These are phyloP conservation scores for Avena atlantica DNA, from an alignment of 176 grass and related monocot species.

Conservation along the genomic window DNA sequence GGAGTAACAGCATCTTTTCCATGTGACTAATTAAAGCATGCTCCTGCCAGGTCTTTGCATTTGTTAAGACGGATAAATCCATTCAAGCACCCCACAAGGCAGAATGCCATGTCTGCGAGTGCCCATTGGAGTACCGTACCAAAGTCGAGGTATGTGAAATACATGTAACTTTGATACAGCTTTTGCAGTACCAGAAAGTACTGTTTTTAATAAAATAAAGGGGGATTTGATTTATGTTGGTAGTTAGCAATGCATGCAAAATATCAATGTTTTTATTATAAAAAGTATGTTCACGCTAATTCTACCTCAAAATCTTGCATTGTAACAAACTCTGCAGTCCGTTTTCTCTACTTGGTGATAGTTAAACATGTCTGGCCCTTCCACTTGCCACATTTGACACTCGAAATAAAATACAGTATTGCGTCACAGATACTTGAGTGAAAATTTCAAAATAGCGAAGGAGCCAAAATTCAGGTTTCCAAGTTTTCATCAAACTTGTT, in stretches of 20 bases:
- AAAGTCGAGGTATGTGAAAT: constrained; percentile 75
- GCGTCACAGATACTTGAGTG: neutral
- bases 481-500: neutral
- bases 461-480: neutral
- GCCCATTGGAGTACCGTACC: constrained; percentile 77
- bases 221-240: neutral
- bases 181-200: neutral
- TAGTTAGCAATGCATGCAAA: neutral
- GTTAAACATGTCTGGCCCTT: neutral
- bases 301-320: neutral
- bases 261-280: neutral
- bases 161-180: neutral
- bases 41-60: constrained; percentile 82
- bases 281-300: neutral
- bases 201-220: neutral
- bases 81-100: constrained; percentile 67
- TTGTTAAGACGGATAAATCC: constrained; percentile 79
- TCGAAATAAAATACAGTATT: neutral
- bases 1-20: neutral
- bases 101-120: constrained; percentile 93
- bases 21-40: constrained; percentile 29
- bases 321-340: neutral
- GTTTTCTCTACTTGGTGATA: neutral
- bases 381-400: neutral
- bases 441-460: neutral